Evolutionary conservation across 2,329 filamentous ascomycete genomes (phyloP).

Genomic region (Karstenula rhodostoma): DNA sequence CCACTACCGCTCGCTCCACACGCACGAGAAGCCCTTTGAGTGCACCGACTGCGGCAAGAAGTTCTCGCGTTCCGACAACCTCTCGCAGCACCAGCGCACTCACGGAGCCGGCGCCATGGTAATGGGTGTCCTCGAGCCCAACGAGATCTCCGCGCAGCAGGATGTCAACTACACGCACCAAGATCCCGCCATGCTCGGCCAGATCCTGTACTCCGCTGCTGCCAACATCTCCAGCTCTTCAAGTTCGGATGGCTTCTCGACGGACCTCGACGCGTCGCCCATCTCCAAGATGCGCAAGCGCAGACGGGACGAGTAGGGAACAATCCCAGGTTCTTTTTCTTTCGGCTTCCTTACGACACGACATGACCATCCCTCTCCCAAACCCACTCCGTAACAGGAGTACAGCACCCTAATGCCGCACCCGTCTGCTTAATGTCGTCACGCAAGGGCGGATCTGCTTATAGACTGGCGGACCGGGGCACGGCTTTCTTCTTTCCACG

Average conservation of each 20-base stretch:
- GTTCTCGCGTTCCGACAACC: constrained; percentile 97
- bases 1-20: constrained; percentile 97
- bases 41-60: constrained; percentile 99
- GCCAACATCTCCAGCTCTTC: constrained; percentile 46
- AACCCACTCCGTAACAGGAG: constrained; percentile 38
- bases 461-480: constrained; percentile 43
- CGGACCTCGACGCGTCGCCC: constrained; percentile 48
- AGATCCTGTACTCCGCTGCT: constrained; percentile 50
- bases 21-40: constrained; percentile 97
- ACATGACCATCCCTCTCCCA: constrained; percentile 39
- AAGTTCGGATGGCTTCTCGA: constrained; percentile 45
- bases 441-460: constrained; percentile 41
- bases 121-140: constrained; percentile 84
- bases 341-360: constrained; percentile 42
- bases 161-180: constrained; percentile 42
- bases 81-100: constrained; percentile 93
- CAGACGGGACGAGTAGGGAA: constrained; percentile 69
- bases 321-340: constrained; percentile 21
- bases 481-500: constrained; percentile 20
- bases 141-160: constrained; percentile 57
- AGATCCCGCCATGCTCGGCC: constrained; percentile 49
- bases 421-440: constrained; percentile 43
- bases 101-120: constrained; percentile 90
- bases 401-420: constrained; percentile 33
- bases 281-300: constrained; percentile 73